These are phyloP conservation scores for Ganoderma sinense DNA, from an alignment of 1,284 basidiomycete species.

Conservation along the genomic window DNA sequence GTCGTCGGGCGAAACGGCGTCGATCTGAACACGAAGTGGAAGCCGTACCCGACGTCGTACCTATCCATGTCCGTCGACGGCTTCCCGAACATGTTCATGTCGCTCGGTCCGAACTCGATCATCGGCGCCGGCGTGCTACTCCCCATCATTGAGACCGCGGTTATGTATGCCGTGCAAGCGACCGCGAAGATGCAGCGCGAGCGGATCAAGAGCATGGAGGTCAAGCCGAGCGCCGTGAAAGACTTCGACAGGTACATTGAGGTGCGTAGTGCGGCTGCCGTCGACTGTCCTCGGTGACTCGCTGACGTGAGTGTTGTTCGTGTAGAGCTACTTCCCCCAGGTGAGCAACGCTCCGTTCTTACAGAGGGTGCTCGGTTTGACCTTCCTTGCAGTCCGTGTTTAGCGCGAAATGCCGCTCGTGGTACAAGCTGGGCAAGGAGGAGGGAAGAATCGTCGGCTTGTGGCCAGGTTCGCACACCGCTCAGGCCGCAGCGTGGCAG, in stretches of 20 bases:
- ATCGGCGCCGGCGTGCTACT: slow-evolving; percentile 64
- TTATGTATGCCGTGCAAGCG: slow-evolving; percentile 59
- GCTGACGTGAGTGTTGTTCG: not conserved
- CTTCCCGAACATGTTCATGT: slow-evolving; percentile 69
- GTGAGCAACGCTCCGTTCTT: not conserved
- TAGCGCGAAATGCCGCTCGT: slow-evolving; percentile 64
- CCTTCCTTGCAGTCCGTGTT: slow-evolving; percentile 56
- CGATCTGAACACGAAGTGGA: slow-evolving; percentile 56
- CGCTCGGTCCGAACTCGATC: slow-evolving; percentile 61
- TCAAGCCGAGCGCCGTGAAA: not conserved
- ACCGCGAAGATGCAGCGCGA: slow-evolving; percentile 66
- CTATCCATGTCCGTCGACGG: slow-evolving; percentile 61
- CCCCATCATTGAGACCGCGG: slow-evolving; percentile 59
- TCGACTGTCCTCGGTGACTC: not conserved
- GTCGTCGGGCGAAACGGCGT: slow-evolving; percentile 59
- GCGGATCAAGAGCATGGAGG: slow-evolving; percentile 57
- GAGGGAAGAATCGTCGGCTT: slow-evolving; percentile 65
- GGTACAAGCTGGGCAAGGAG: slow-evolving; percentile 70
- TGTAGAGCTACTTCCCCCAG: slow-evolving; percentile 18
- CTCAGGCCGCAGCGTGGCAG: not conserved
- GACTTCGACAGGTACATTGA: slow-evolving; percentile 5
- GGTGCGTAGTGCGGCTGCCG: not conserved
- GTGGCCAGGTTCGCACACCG: slow-evolving; percentile 58
- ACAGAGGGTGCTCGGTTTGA: not conserved
- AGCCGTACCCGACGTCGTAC: slow-evolving; percentile 62